phyloP scores from a whole-genome alignment of 306 rosid genomes.

The Fragaria nilgerrensis region DNA sequence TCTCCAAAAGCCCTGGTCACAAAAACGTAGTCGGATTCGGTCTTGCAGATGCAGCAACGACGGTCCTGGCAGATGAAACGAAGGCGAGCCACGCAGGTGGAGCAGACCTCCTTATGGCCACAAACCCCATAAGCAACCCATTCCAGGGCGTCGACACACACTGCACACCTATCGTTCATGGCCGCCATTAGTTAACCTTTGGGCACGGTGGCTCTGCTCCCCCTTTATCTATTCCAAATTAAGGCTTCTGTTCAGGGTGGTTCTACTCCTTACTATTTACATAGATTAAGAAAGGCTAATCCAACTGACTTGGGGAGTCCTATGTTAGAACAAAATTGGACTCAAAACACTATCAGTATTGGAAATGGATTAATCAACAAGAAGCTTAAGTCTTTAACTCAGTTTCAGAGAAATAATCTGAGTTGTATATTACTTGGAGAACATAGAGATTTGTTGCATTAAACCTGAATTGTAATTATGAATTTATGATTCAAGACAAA shows the following conservation, averaged over 20 bases:
- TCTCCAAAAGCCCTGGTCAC: conserved; percentile 75
- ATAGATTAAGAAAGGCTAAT: not conserved
- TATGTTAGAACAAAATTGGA: too few species aligned
- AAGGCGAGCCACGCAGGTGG: conserved; percentile 83
- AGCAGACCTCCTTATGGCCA: conserved; percentile 78
- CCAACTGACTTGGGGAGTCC: not conserved
- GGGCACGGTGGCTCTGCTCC: not conserved
- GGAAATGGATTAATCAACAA: too few species aligned
- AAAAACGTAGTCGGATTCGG: conserved; percentile 53
- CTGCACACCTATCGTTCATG: conserved; percentile 94
- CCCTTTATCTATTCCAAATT: not conserved
- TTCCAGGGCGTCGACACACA: conserved; percentile 74
- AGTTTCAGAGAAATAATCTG: too few species aligned
- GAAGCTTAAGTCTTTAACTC: too few species aligned
- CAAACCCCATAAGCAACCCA: conserved; percentile 95
- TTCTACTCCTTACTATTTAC: not conserved
- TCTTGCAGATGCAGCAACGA: conserved; percentile 80
- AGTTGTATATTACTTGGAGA: too few species aligned
- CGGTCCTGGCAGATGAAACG: conserved; percentile 82
- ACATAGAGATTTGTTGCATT: too few species aligned
- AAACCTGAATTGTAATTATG: too few species aligned
- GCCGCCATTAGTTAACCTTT: not conserved
- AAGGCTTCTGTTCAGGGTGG: not conserved
- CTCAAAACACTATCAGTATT: too few species aligned
- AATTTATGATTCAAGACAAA: not conserved